A percentile compares a stretch with the other conserved stretches of the same genome.
Evolutionary conservation across 768 basidiomycete genomes (phyloP).

Genomic region (Pulveroboletus sp.): DNA sequence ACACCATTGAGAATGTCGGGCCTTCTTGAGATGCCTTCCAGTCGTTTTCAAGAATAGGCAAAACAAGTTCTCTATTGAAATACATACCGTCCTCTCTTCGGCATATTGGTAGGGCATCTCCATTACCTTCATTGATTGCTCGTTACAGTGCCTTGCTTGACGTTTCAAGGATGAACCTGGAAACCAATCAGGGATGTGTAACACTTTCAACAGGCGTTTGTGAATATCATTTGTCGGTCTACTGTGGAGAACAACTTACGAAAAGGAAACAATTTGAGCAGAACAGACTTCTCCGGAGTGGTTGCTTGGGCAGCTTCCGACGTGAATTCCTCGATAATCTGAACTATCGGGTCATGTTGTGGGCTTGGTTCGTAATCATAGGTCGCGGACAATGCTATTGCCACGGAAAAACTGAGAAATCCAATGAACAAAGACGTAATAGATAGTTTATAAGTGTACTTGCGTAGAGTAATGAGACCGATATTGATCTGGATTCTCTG

Average conservation of each 20-base stretch:
- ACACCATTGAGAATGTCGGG: too few relatives aligned
- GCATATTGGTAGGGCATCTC: too few relatives aligned
- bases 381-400: background rate
- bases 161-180: conserved; percentile 8
- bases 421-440: background rate
- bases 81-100: conserved; percentile 3
- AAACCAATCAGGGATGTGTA: conserved; percentile 21
- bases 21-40: background rate
- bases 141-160: background rate
- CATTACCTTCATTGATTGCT: background rate
- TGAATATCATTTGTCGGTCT: background rate
- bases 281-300: conserved; percentile 1
- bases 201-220: conserved; percentile 13
- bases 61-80: background rate
- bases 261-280: conserved; percentile 6
- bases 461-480: too few relatives aligned
- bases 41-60: background rate
- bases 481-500: background rate
- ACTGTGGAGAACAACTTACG: background rate
- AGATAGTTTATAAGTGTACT: background rate
- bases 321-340: background rate
- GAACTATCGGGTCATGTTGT: conserved; percentile 6
- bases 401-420: conserved; percentile 1
- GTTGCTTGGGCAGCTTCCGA: background rate
- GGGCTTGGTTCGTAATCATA: conserved; percentile 8